Conservation (phyloP, 305 asterid species). For the Vinca major region DNA sequence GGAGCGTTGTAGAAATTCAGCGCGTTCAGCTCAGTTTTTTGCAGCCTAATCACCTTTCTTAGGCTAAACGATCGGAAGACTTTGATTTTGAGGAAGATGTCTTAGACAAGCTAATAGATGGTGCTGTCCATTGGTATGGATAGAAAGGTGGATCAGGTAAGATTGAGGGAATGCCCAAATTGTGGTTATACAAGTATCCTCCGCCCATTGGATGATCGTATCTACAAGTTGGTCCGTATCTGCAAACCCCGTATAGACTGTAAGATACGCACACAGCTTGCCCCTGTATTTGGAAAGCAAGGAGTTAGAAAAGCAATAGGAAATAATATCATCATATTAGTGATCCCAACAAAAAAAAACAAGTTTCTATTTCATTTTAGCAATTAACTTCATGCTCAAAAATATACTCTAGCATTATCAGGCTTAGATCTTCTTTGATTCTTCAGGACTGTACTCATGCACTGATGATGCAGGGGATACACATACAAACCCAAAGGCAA, state of each 20-base stretch:
- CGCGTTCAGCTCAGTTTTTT: slow-evolving; percentile 1
- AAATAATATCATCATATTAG: background rate
- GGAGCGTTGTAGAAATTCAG: background rate
- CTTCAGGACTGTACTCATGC: too few species aligned
- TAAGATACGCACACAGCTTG: slow-evolving; percentile 43
- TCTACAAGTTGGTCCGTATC: slow-evolving; percentile 51
- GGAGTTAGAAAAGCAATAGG: background rate
- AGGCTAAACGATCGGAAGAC: background rate
- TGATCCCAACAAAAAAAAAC: too few species aligned
- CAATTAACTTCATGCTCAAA: too few species aligned
- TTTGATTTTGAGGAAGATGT: slow-evolving; percentile 8
- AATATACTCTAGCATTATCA: too few species aligned
- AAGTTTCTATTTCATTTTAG: too few species aligned
- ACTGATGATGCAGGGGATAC: too few species aligned
- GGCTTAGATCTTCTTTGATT: too few species aligned
- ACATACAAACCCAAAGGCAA: too few species aligned
- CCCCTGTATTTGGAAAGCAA: slow-evolving; percentile 36
- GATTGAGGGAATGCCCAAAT: slow-evolving; percentile 27
- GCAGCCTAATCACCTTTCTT: slow-evolving; percentile 4
- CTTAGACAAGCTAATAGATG: slow-evolving; percentile 1
- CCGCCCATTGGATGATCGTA: slow-evolving; percentile 58
- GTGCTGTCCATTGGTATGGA: slow-evolving; percentile 13
- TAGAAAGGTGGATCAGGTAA: slow-evolving; percentile 8
- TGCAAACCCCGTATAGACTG: slow-evolving; percentile 49
- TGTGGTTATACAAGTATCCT: slow-evolving; percentile 29